Evolutionary conservation across 441 rosid genomes (phyloP), one percentile per base, ranked within the genome.

Genomic region (Jatropha multifida): DNA sequence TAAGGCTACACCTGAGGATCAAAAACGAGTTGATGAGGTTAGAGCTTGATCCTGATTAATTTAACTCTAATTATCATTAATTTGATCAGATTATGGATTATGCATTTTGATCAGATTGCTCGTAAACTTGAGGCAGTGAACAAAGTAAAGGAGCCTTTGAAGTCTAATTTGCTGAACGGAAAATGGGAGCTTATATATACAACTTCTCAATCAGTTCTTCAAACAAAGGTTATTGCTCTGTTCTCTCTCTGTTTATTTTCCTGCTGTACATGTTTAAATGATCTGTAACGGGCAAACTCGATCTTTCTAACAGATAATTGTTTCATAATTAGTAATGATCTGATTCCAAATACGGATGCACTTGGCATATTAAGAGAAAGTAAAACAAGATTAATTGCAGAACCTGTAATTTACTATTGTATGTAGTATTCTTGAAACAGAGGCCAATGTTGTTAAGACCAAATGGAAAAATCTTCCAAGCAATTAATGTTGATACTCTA

Each of bases 391-490:
- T 32, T 32, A 32, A 32, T 32, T 55, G 10, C 11, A 55, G n/a
- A 23, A 7, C 38, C 11, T 40, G 7, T n/a, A 26, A 7, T 41
- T 3, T 14, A 4, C 23, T 60, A 0, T 52, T 49, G 11, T 0
- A 0, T 5, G n/a, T 7, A 5, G 4, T 23, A 13, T 61, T 10
- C 5, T 18, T 73, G 62, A 75, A 65, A 62, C 83, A 86, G 89
- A 81, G 87, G 70, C 83, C 83, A 15, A 87, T 82, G 54, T 79
- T 85, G 60, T 69, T 87, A 27, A 77, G 88, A 81, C 88, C 90
- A 32, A 87, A 83, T 71, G 90, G 90, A 4, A 85, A 87, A 78
- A 87, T 87, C 76, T 87, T 77, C 80, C 90, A 85, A 83, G 86
- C 90, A n/a, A 83, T 87, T 63, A 85, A 87, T 67, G 27, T 71